A percentile compares a stretch with the other conserved stretches of the same genome.
phyloP scores from a whole-genome alignment of 768 basidiomycete genomes.

The Candolleomyces aberdarensis region DNA sequence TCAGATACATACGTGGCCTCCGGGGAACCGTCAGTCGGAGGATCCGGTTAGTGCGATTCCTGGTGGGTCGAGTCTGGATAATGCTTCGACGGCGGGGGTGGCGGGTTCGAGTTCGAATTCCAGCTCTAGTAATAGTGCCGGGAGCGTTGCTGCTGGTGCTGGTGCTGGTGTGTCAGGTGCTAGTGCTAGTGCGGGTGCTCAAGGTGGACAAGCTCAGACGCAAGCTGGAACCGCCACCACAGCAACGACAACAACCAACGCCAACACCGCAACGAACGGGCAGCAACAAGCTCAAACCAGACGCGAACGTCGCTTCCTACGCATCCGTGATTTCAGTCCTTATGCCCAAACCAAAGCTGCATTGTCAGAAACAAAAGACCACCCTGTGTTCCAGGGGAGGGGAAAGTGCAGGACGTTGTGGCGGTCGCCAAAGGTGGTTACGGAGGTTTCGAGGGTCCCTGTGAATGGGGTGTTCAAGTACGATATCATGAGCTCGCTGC shows the following conservation, averaged over 20 bases:
- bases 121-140: no score
- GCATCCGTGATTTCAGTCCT: constrained; percentile 31
- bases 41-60: background rate
- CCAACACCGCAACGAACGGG: no score
- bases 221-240: no score
- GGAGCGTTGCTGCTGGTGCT: no score
- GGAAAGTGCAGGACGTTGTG: constrained; percentile 23
- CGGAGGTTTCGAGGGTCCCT: constrained; percentile 36
- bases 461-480: constrained; percentile 44
- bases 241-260: no score
- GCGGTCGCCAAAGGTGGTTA: constrained; percentile 36
- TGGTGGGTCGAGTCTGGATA: background rate
- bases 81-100: no score
- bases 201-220: no score
- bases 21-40: background rate
- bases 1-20: constrained; percentile 4
- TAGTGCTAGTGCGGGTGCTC: background rate
- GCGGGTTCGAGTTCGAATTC: background rate
- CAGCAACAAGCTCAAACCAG: background rate
- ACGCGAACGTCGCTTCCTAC: constrained; percentile 19
- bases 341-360: constrained; percentile 23
- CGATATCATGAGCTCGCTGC: constrained; percentile 45
- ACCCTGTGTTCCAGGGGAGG: constrained; percentile 18
- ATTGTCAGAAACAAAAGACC: background rate
- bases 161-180: no score